Conservation (phyloP, 345 rosid species). For the Ceriops decandra region DNA sequence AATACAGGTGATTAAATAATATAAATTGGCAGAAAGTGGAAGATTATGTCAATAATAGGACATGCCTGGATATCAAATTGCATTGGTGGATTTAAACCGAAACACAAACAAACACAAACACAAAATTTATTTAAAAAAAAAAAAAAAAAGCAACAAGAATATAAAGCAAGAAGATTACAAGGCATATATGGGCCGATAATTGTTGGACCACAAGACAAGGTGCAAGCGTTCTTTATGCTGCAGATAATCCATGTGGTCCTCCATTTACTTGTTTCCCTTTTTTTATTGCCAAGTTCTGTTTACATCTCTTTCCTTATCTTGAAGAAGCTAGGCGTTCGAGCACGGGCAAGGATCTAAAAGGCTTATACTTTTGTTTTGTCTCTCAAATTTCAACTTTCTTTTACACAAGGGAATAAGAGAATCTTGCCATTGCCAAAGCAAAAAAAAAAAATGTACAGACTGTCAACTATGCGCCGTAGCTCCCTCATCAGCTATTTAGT, state of each 20-base stretch:
- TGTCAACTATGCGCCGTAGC: not conserved
- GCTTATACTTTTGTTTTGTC: not conserved
- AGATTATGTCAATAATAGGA: too few species aligned
- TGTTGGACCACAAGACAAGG: not conserved
- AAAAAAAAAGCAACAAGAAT: not conserved
- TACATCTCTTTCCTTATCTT: not conserved
- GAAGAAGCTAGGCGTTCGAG: conserved; percentile 5
- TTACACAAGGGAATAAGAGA: not conserved
- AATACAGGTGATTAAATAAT: not conserved
- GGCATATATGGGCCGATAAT: not conserved
- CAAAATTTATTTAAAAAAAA: not conserved
- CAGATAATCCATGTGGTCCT: not conserved
- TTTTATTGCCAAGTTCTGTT: not conserved
- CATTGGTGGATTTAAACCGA: not conserved
- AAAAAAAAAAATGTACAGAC: not conserved
- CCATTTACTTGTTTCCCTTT: not conserved
- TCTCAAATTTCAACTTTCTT: not conserved
- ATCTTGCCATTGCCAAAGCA: not conserved
- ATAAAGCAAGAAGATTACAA: not conserved
- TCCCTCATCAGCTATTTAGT: too few species aligned
- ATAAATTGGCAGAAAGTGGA: too few species aligned
- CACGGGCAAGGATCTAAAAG: conserved; percentile 16
- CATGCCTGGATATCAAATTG: not conserved
- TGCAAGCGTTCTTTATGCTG: not conserved
- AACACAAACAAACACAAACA: not conserved